These are phyloP conservation scores for Metarhizium guizhouense DNA, from an alignment of 2,329 filamentous ascomycete species.

Conservation along the genomic window DNA sequence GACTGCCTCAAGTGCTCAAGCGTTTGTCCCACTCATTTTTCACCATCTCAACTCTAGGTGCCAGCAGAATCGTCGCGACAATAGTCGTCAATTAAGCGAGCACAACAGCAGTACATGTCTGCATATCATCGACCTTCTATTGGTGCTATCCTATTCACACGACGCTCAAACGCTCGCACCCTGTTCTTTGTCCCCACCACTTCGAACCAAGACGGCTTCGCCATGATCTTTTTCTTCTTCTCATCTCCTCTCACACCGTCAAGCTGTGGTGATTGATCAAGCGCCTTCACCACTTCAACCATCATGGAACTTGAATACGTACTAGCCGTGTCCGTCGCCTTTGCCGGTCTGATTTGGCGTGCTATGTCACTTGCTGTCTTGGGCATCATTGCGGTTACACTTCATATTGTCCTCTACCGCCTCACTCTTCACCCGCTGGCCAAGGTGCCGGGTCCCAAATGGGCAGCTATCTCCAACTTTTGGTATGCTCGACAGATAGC, in stretches of 20 bases:
- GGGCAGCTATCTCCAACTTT: conserved; percentile 36
- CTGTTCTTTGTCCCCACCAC: neutral
- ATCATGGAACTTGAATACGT: neutral
- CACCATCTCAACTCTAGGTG: neutral
- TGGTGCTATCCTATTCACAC: neutral
- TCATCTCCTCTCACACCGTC: neutral
- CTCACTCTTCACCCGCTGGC: conserved; percentile 35
- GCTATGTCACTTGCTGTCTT: neutral
- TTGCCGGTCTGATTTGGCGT: neutral
- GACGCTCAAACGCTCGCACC: neutral
- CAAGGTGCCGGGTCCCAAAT: conserved; percentile 34
- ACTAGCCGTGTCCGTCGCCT: neutral
- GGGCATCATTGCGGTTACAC: conserved; percentile 10
- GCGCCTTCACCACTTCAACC: neutral
- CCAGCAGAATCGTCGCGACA: neutral
- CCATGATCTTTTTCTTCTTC: neutral
- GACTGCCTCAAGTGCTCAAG: no score
- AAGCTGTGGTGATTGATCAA: neutral
- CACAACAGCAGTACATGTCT: neutral
- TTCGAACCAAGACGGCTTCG: neutral
- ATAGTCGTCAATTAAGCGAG: neutral
- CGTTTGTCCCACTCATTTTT: neutral
- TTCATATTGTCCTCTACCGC: conserved; percentile 22
- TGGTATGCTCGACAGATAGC: conserved; percentile 40
- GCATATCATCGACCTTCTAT: neutral